Base-by-base conservation (phyloP, 2,329 filamentous ascomycete genomes). In the Reticulascus tulasneorum region DNA sequence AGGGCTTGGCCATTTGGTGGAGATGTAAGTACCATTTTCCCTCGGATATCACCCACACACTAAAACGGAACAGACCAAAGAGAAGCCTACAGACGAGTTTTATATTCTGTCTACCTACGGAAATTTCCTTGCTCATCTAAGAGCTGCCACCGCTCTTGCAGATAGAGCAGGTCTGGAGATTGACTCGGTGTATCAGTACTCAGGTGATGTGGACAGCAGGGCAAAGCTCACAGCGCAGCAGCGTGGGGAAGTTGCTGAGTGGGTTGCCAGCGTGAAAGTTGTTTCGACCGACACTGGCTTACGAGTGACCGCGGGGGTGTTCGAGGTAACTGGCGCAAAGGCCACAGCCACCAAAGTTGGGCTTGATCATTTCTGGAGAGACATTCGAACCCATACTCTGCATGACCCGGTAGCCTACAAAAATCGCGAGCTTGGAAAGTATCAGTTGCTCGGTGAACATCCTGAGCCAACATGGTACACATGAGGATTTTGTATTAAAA, bases 341-440 rank as follows among this genome's bases (percentile, higher is more conserved):
- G 67, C 77, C 0, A 83, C 79, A 1, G 67, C 70, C 0, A 60
- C 61, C 35, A 80, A 72, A 46, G 70, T 79, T 1, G 77, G 77
- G 0, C 56, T 84, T 39, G 80, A 83, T 59, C 62, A 79, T 2
- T 84, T 79, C 55, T 84, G 77, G 77, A 65, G 79, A 29, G 79
- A 84, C 49, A 60, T 83, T n/a, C 57, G 80, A 6, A 82, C 78
- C 5, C 80, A 84, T 56, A 75, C 71, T 1, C 53, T 84, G 47
- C 79, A 84, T 56, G 80, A 84, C 53, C 79, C 79, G 1, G 77
- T 84, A 19, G 74, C 78, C 17, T 83, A 82, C 48, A 83, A 83
- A 66, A 78, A 81, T 38, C 57, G 73, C 4, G 79, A 84, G 55
- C 47, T 82, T 33, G 79, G 79, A 0, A 58, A 73, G 16, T 83